These are phyloP conservation scores for Hypoxylon sp. DNA, from an alignment of 2,329 filamentous ascomycete species.

Conservation along the genomic window DNA sequence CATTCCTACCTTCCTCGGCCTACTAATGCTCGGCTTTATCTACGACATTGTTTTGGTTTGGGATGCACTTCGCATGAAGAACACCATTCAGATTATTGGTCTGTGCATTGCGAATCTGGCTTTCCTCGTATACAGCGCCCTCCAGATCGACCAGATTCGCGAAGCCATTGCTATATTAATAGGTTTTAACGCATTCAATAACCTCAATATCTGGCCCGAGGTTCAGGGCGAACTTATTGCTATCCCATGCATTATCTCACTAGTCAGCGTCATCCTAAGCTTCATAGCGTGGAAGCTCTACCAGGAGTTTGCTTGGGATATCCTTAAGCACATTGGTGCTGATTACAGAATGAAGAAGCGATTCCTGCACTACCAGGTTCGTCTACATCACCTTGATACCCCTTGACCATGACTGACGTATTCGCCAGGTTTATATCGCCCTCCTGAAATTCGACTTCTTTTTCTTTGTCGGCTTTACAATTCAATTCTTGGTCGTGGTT, in stretches of 20 bases:
- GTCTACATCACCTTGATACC: constrained; percentile 39
- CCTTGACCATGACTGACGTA: constrained; percentile 38
- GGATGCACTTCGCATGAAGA: constrained; percentile 93
- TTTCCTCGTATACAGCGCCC: constrained; percentile 90
- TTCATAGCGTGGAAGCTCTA: constrained; percentile 95
- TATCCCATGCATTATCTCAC: constrained; percentile 84
- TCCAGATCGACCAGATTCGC: constrained; percentile 91
- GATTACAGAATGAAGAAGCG: constrained; percentile 97
- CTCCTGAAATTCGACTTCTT: constrained; percentile 99
- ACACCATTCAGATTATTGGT: constrained; percentile 98
- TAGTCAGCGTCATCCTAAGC: constrained; percentile 78
- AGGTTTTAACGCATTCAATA: constrained; percentile 58
- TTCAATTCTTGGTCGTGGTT: constrained; percentile 97
- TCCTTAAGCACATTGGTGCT: constrained; percentile 98
- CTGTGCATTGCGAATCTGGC: constrained; percentile 93
- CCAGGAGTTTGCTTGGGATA: constrained; percentile 98
- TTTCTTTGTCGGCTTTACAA: constrained; percentile 98
- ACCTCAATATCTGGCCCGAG: constrained; percentile 72
- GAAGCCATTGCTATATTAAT: constrained; percentile 74
- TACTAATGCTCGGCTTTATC: constrained; percentile 97
- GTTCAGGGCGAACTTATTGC: constrained; percentile 84
- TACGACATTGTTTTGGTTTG: constrained; percentile 92
- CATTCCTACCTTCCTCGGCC: constrained; percentile 93
- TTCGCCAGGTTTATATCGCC: constrained; percentile 88
- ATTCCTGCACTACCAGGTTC: constrained; percentile 95